These are phyloP conservation scores for Castanea sativa DNA, from an alignment of 306 rosid genomes.

Conservation along the genomic window DNA sequence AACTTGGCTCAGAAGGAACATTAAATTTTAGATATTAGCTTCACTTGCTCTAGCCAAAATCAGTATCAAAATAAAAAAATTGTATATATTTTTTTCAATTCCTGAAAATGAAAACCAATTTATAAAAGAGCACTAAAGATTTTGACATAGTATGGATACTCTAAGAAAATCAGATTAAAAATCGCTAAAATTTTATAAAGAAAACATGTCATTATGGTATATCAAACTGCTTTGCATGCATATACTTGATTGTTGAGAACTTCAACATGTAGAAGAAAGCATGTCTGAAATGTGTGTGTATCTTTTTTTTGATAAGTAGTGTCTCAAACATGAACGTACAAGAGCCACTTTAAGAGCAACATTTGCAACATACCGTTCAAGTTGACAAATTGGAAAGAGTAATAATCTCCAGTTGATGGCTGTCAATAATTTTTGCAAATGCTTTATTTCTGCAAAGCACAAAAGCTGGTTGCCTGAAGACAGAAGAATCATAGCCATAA, in stretches of 20 bases:
- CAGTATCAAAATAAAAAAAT: neutral
- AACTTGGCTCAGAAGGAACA: neutral
- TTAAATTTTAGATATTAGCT: neutral
- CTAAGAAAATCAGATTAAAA: neutral
- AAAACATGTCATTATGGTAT: neutral
- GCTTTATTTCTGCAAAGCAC: slow-evolving; percentile 27
- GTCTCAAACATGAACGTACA: neutral
- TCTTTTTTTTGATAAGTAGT: neutral
- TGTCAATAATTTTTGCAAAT: slow-evolving; percentile 28
- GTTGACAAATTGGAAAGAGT: slow-evolving; percentile 79
- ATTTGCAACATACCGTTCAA: slow-evolving; percentile 38
- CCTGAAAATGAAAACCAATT: neutral
- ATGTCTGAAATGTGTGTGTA: neutral
- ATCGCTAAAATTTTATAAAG: neutral
- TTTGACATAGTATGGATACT: neutral
- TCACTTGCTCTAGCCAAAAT: neutral
- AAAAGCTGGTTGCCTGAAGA: slow-evolving; percentile 39
- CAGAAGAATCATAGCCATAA: neutral
- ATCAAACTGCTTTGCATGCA: neutral
- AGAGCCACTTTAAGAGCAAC: neutral
- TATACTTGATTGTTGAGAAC: neutral
- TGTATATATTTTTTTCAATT: neutral
- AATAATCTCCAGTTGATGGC: slow-evolving; percentile 54
- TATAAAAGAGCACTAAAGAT: neutral
- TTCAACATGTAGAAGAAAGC: neutral